These are phyloP conservation scores for Apiospora hydei DNA, from an alignment of 2,329 filamentous ascomycete genomes.

Conservation along the genomic window DNA sequence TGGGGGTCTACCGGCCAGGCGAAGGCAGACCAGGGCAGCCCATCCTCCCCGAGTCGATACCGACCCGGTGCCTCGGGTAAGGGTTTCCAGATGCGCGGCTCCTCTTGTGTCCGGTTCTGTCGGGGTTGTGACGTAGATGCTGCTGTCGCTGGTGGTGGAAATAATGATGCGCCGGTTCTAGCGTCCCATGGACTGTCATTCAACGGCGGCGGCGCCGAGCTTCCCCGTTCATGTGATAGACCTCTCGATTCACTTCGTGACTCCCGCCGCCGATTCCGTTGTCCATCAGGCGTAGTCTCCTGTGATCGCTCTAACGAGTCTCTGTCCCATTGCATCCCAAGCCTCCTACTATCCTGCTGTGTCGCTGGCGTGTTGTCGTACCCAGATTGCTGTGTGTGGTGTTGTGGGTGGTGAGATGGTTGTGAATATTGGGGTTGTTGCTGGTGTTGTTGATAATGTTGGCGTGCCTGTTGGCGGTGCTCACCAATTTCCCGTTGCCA, in stretches of 20 bases:
- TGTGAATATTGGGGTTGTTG: constrained; percentile 19
- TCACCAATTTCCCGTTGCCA: constrained; percentile 34
- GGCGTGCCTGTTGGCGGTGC: constrained; percentile 25
- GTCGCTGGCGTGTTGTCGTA: constrained; percentile 25
- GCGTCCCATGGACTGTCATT: constrained; percentile 57
- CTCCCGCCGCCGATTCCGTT: constrained; percentile 25
- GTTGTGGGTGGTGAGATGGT: constrained; percentile 23
- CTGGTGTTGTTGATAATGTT: constrained; percentile 32
- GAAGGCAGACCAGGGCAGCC: constrained; percentile 54
- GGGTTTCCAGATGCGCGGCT: constrained; percentile 49
- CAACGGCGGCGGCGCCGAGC: constrained; percentile 57
- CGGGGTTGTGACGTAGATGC: neutral
- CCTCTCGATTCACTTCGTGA: constrained; percentile 36
- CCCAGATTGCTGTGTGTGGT: neutral
- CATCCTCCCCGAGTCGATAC: constrained; percentile 55
- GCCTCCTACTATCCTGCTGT: constrained; percentile 29
- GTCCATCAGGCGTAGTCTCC: neutral
- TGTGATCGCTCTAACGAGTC: constrained; percentile 13
- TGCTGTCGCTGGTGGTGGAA: constrained; percentile 29
- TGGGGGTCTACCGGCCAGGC: constrained; percentile 43
- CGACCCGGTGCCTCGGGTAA: constrained; percentile 49
- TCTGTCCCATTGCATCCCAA: constrained; percentile 8
- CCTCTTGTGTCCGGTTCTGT: constrained; percentile 30
- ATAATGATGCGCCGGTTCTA: constrained; percentile 39
- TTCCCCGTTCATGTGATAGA: constrained; percentile 52